phyloP scores from a whole-genome alignment of 441 rosid genomes.

The Lepidium campestre region DNA sequence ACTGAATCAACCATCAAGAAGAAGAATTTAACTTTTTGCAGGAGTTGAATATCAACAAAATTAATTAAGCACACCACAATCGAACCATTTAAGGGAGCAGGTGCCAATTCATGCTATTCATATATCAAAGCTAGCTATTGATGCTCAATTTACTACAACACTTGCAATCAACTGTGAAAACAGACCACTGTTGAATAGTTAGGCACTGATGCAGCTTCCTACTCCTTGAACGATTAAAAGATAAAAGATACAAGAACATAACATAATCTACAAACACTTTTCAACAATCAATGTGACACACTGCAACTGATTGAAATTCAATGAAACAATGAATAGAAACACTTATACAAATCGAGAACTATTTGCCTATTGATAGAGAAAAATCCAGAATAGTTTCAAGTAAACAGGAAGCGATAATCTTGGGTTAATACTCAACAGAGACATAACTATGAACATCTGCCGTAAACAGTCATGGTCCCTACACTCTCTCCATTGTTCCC shows the following conservation, averaged over 20 bases:
- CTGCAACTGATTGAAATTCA: neutral
- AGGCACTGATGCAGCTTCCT: neutral
- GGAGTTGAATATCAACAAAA: neutral
- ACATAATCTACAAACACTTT: neutral
- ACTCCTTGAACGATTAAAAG: neutral
- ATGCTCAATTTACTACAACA: neutral
- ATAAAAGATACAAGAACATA: neutral
- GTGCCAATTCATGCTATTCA: neutral
- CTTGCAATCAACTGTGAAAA: neutral
- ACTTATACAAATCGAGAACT: neutral
- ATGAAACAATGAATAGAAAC: too few relatives aligned
- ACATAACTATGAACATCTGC: slow-evolving; percentile 3
- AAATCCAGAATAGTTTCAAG: neutral
- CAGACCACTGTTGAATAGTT: neutral
- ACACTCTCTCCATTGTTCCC: neutral
- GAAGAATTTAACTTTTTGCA: slow-evolving; percentile 1
- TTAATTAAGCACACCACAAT: neutral
- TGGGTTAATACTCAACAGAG: neutral
- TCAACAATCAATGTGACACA: neutral
- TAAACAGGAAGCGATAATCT: neutral
- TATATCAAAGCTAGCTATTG: neutral
- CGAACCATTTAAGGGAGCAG: neutral
- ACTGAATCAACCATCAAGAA: neutral
- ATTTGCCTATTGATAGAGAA: neutral
- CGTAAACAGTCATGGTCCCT: slow-evolving; percentile 9